These are phyloP conservation scores for Hymenoscyphus occultus DNA, from an alignment of 2,329 filamentous ascomycete genomes.

Conservation along the genomic window DNA sequence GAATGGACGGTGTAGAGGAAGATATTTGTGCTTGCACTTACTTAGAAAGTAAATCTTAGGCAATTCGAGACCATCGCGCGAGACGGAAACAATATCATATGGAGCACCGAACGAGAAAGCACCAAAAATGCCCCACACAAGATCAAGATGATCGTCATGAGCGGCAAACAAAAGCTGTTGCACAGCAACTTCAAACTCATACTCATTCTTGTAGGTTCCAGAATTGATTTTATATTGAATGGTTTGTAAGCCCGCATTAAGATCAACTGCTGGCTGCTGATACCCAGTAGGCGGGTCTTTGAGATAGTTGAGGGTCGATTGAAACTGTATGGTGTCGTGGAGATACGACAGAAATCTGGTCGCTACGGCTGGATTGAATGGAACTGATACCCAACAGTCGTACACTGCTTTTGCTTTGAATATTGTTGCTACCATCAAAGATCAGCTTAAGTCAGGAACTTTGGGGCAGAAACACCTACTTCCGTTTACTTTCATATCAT, in stretches of 20 bases:
- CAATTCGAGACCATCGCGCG: constrained; percentile 48
- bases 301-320: constrained; percentile 36
- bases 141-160: constrained; percentile 63
- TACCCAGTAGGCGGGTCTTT: constrained; percentile 51
- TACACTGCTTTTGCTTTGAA: constrained; percentile 34
- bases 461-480: neutral
- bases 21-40: constrained; percentile 23
- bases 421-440: neutral
- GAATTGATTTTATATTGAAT: constrained; percentile 42
- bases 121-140: constrained; percentile 47
- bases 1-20: constrained; percentile 24
- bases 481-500: constrained; percentile 1
- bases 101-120: constrained; percentile 50
- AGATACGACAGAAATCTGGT: constrained; percentile 44
- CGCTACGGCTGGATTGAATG: constrained; percentile 45
- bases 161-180: constrained; percentile 47
- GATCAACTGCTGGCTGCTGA: constrained; percentile 46
- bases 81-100: constrained; percentile 55
- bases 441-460: neutral
- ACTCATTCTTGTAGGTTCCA: constrained; percentile 48
- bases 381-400: constrained; percentile 44
- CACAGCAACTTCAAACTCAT: constrained; percentile 54
- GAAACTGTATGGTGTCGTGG: constrained; percentile 41
- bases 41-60: constrained; percentile 37
- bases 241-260: constrained; percentile 43